Evolutionary conservation across 1,139 yeast species (phyloP), one percentile per base, ranked within the genome.

Genomic region (Schwanniomyces etchellsii): DNA sequence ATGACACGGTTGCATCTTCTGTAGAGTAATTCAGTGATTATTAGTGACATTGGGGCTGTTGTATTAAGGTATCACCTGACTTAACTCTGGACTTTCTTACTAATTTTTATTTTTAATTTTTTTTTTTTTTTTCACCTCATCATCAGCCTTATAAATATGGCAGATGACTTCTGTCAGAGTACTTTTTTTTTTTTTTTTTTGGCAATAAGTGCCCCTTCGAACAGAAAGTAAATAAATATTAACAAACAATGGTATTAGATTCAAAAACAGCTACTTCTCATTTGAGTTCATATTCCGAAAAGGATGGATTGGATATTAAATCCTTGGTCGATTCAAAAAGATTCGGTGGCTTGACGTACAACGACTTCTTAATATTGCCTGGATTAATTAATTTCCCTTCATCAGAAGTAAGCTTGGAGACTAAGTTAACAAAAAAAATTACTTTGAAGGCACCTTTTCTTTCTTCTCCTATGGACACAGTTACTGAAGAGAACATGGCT

Each of bases 381-480:
- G 97, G 97, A 42, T 84, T 86, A 67, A 85, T 91, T 52, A 79
- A 78, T 52, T 89, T 88, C 68, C 85, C 96, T 41, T 76, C 96
- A 28, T 71, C 81, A 32, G 64, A 48, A 21, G 97, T 93, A 37
- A 64, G 68, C 35, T 71, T 89, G 54, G 95, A 88, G 49, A 74
- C 95, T 43, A 82, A 74, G 60, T 72, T 91, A 60, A 88, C 98
- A 56, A 88, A 83, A 70, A 83, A 81, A 54, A 91, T 91, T 68
- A 66, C 93, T 35, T 73, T 91, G 62, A 88, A 83, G 68, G 70
- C 96, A 31, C 99, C 99, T 40, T 85, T 91, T 48, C 91, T 91
- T 41, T 89, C 97, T 22, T 86, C 96, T 51, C 99, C 99, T 48
- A 91, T 91, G 99, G 98, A 91, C 64, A 91, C 98, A 32, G 98